Percentiles rank a stretch among this genome's conserved stretches.
phyloP scores from a whole-genome alignment of 2,329 filamentous ascomycete genomes.

The Simplicillium aogashimaense region DNA sequence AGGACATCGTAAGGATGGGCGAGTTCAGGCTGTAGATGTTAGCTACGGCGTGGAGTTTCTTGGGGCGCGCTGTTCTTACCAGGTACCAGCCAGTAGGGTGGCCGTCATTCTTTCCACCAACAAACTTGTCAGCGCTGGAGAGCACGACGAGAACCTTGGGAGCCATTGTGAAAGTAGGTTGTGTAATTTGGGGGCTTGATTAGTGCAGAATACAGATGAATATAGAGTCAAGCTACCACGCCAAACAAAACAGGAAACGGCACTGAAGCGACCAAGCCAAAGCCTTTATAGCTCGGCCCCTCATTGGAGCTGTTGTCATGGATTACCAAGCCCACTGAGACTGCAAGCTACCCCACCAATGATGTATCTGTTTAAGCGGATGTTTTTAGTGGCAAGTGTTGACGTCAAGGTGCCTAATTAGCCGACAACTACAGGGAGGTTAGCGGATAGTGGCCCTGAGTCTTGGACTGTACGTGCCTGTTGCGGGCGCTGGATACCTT shows the following conservation, averaged over 20 bases:
- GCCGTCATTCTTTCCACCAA: slow-evolving; percentile 22
- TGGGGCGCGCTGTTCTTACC: slow-evolving; percentile 33
- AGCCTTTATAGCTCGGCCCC: too few relatives aligned
- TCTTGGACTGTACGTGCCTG: too few relatives aligned
- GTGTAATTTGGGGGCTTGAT: not conserved
- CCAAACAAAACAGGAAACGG: too few relatives aligned
- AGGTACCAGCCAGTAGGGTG: slow-evolving; percentile 63
- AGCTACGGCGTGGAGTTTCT: slow-evolving; percentile 1
- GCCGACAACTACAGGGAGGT: too few relatives aligned
- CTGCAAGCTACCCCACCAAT: not conserved
- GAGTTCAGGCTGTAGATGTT: slow-evolving; percentile 41
- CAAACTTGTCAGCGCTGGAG: slow-evolving; percentile 47
- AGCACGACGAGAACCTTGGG: slow-evolving; percentile 62
- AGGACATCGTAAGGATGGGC: slow-evolving; percentile 56
- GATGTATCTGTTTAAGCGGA: too few relatives aligned
- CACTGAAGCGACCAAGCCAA: too few relatives aligned
- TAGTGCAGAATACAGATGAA: not conserved
- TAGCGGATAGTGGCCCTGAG: too few relatives aligned
- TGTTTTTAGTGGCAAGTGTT: too few relatives aligned
- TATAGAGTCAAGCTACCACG: too few relatives aligned
- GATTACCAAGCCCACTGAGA: not conserved
- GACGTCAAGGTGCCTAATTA: too few relatives aligned
- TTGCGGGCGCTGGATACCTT: too few relatives aligned
- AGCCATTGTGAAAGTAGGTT: slow-evolving; percentile 26
- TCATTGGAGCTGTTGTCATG: not conserved